Base-by-base conservation (phyloP, 1,139 yeast species). In the Blastobotrys proliferans region DNA sequence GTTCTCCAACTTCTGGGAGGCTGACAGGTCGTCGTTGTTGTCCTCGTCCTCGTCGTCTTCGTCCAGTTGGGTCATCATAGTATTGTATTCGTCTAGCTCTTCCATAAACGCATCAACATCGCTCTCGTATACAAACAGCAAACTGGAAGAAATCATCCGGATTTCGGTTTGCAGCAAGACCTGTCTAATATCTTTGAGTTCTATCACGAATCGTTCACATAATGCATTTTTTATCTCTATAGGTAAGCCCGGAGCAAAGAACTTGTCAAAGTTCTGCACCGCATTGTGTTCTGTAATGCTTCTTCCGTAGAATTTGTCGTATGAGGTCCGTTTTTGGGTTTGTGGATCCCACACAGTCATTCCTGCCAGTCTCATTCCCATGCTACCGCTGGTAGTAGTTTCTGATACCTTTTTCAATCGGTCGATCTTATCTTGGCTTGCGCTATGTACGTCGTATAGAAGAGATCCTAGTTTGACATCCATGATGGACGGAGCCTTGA, bases 291-390 rank as follows among this genome's bases (percentile, higher is more conserved):
- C 50, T 0, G 70, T 69, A 32, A 90, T 65, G 0, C 68, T 53
- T 40, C 95, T 69, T 0, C 98, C 98, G 62, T 73, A 88, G 43
- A 64, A 56, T 60, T 88, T 90, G 55, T 83, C 78, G 51, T 30
- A 66, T 67, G 10, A 77, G 50, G 54, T 79, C 76, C 52, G 45
- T 0, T 65, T 69, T 19, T 58, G 46, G 1, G 56, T 61, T 8
- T 57, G 60, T 0, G 53, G 53, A 35, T 63, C 58, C 51, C 64
- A 72, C 2, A 83, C 63, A 54, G 81, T 82, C 94, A 92, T 85
- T 0, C 98, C 98, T 53, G 97, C 90, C 1, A 92, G 75, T 46
- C 98, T 68, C 51, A 83, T 79, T 17, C 78, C 73, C 16, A 85
- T 67, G 1, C 81, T 66, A 0, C 97, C 95, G 41, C 94, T 82